Evolutionary conservation across 2,329 filamentous ascomycete genomes (phyloP), one percentile per base, ranked within the genome.

Genomic region (Biscogniauxia marginata): DNA sequence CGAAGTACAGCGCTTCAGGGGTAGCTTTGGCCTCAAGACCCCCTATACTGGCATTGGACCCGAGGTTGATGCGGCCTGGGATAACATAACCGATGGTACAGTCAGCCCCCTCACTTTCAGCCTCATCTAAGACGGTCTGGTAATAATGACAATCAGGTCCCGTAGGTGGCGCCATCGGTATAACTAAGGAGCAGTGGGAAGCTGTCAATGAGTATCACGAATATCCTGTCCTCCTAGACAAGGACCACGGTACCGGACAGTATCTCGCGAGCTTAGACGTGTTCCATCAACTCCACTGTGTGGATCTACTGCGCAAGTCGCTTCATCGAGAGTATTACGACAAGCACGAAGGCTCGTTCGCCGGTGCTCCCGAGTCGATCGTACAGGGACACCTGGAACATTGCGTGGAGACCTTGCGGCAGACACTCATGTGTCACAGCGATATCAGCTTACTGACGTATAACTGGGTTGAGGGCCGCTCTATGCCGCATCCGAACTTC

Each of bases 131-230:
- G 25, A 34, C 30, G 20, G 24, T n/a, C n/a, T 51, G 16, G 39
- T 51, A 51, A 51, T 51, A 45, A 51, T 51, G 49, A 51, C 49
- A 51, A 51, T 19, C 34, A 51, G 49, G 49, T 45, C 49, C 49
- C 20, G 39, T 51, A 51, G 49, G 49, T n/a, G 49, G 49, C 18
- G 49, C 49, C 20, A 51, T 51, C 7, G 49, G 49, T 34, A 51
- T 51, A 7, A 43, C 49, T 11, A 45, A 51, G 39, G 49, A 43
- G 20, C 49, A 51, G 22, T 51, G 49, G 49, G 39, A 51, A 19
- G 49, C 49, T 6, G 49, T 51, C 5, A 51, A 51, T 22, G 49
- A 51, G 34, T 51, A 51, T 19, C 49, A 51, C 49, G 49, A 51
- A 7, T 51, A 51, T 30, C 49, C 49, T 16, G 49, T 51, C 11